Conservation (phyloP, 2,329 filamentous ascomycete genomes). For the Sporothrix dimorphospora region DNA sequence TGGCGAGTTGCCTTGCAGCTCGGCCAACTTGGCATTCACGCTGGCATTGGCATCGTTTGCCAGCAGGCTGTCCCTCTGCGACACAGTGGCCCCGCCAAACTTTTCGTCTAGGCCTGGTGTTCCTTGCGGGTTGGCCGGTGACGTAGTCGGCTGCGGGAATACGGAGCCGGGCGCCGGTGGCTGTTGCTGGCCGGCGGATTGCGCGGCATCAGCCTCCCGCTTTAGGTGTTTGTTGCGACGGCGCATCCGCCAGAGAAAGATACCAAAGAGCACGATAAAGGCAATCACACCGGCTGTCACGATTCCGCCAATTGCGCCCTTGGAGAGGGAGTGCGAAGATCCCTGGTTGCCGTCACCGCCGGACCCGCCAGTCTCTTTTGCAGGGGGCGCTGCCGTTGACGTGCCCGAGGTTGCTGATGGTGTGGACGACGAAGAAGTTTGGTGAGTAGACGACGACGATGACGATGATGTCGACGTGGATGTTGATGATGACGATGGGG, state of each 20-base stretch:
- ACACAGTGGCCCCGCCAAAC: not conserved
- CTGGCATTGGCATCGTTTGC: not conserved
- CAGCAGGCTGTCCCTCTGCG: not conserved
- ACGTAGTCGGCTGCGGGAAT: not conserved
- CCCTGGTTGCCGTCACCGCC: not conserved
- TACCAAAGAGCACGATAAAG: slow-evolving; percentile 37
- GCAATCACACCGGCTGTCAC: slow-evolving; percentile 39
- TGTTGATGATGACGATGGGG: slow-evolving; percentile 35
- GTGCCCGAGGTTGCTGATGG: slow-evolving; percentile 21
- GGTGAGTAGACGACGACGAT: not conserved
- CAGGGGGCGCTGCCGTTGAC: not conserved
- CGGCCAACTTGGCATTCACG: slow-evolving; percentile 12
- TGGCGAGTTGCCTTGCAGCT: slow-evolving; percentile 6
- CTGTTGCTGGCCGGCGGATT: not conserved
- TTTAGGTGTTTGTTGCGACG: slow-evolving; percentile 3
- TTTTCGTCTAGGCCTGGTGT: not conserved
- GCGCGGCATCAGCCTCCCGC: not conserved
- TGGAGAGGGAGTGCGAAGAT: slow-evolving; percentile 34
- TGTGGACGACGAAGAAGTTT: not conserved
- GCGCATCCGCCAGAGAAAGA: slow-evolving; percentile 27
- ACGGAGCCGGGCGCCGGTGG: not conserved
- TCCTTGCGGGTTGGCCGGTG: not conserved
- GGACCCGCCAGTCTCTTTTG: not conserved
- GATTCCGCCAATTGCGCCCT: slow-evolving; percentile 43
- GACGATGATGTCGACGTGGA: slow-evolving; percentile 16